Conservation (phyloP, 495 filamentous ascomycete genomes). For the Xylaria acuta region DNA sequence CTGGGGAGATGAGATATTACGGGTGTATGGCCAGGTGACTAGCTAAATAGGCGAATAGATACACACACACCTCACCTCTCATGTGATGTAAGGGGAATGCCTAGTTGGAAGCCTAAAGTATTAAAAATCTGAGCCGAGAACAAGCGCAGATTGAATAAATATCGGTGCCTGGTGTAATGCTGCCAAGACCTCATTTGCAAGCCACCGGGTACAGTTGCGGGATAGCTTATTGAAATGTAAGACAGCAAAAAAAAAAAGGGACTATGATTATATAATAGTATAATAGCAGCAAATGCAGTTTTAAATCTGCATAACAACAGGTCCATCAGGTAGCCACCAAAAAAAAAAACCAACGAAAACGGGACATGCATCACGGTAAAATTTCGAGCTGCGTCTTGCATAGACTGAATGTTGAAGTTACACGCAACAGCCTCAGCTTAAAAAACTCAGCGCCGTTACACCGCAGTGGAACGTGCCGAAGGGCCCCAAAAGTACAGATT, state of each 20-base stretch:
- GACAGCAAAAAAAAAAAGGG: not conserved
- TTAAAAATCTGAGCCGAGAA: not conserved
- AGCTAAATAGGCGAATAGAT: not conserved
- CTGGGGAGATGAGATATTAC: not conserved
- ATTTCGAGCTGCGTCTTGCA: not conserved
- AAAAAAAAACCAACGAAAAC: not conserved
- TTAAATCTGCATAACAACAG: not conserved
- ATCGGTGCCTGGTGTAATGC: slow-evolving; percentile 3
- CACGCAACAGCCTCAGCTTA: slow-evolving; percentile 4
- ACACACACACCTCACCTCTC: not conserved
- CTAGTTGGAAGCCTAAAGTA: not conserved
- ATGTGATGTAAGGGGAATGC: not conserved
- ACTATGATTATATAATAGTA: not conserved
- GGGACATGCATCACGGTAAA: not conserved
- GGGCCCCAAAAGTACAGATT: not conserved
- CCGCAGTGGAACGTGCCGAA: not conserved
- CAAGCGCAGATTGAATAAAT: not conserved
- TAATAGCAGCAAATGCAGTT: not conserved
- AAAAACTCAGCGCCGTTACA: slow-evolving; percentile 15
- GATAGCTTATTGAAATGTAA: not conserved
- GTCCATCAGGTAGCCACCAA: not conserved
- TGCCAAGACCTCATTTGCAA: slow-evolving; percentile 1
- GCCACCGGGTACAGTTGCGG: not conserved
- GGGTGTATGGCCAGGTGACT: not conserved
- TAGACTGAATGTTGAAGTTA: slow-evolving; percentile 6